These are phyloP conservation scores for Hirsutella minnesotensis DNA, from an alignment of 2,329 filamentous ascomycete species.

Conservation along the genomic window DNA sequence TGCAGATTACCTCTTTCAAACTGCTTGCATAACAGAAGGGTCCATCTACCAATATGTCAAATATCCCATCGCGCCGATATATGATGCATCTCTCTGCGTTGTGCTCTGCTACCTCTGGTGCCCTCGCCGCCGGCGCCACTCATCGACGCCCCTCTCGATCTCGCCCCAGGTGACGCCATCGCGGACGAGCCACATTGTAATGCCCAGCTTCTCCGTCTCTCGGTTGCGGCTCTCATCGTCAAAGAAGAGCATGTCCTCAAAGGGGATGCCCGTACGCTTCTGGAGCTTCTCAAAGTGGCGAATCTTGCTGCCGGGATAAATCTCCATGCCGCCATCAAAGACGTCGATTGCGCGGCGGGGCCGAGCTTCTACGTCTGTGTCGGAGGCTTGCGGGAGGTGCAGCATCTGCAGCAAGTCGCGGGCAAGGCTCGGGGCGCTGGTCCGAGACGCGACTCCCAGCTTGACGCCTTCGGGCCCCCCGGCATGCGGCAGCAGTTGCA, in stretches of 20 bases:
- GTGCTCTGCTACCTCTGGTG: constrained; percentile 15
- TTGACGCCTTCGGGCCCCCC: constrained; percentile 16
- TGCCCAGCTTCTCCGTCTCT: constrained; percentile 68
- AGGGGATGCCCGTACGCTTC: constrained; percentile 57
- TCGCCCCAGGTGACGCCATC: constrained; percentile 69
- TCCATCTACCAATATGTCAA: too few relatives aligned
- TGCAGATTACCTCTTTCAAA: too few relatives aligned
- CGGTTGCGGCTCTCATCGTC: constrained; percentile 82
- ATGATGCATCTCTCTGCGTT: too few relatives aligned
- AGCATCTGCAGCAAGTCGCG: constrained; percentile 69
- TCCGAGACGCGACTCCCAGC: constrained; percentile 71
- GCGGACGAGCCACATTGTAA: constrained; percentile 71
- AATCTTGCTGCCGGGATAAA: constrained; percentile 72
- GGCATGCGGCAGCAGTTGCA: constrained; percentile 41
- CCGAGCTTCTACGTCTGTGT: constrained; percentile 16
- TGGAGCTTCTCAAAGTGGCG: constrained; percentile 69
- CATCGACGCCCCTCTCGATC: constrained; percentile 65
- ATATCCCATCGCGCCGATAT: too few relatives aligned
- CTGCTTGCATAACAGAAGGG: too few relatives aligned
- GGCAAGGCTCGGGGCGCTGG: constrained; percentile 66
- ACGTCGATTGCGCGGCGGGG: constrained; percentile 39
- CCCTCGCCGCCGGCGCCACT: constrained; percentile 67
- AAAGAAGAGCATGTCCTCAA: constrained; percentile 87
- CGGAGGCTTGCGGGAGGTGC: constrained; percentile 31
- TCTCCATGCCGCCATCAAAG: constrained; percentile 51